These are phyloP conservation scores for Triticum monococcum DNA, from an alignment of 176 grass and related monocot species.

Conservation along the genomic window DNA sequence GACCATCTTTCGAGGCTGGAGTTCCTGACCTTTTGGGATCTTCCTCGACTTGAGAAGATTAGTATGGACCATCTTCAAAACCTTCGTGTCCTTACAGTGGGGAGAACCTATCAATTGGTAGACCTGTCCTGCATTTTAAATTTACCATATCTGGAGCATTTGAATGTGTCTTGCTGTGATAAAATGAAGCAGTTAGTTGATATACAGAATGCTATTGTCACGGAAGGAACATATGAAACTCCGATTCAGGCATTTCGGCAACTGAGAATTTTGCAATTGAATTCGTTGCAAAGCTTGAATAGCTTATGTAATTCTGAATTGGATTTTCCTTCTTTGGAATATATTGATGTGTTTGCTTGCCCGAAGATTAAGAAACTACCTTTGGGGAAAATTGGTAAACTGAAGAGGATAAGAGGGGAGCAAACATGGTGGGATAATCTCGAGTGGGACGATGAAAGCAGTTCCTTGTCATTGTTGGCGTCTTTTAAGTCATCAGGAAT, in stretches of 20 bases:
- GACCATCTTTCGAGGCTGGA: neutral
- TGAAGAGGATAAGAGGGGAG: slow-evolving; percentile 35
- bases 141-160: too few species aligned
- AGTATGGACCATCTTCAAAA: neutral
- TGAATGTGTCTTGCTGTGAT: too few species aligned
- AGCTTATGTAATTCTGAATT: slow-evolving; percentile 13
- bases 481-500: neutral
- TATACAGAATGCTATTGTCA: neutral
- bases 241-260: neutral
- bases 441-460: slow-evolving; percentile 21
- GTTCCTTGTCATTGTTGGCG: neutral
- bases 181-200: neutral
- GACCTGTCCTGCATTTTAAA: too few species aligned
- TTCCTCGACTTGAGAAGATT: slow-evolving; percentile 30
- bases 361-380: slow-evolving; percentile 30
- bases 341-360: slow-evolving; percentile 37
- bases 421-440: slow-evolving; percentile 43
- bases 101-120: too few species aligned
- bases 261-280: neutral
- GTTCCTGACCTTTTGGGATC: slow-evolving; percentile 41
- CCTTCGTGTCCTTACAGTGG: too few species aligned
- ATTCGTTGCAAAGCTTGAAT: slow-evolving; percentile 31
- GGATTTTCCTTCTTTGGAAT: slow-evolving; percentile 39
- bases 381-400: neutral
- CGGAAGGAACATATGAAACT: neutral